phyloP scores from a whole-genome alignment of 1,284 basidiomycete genomes.

The Cryptococcus floricola region DNA sequence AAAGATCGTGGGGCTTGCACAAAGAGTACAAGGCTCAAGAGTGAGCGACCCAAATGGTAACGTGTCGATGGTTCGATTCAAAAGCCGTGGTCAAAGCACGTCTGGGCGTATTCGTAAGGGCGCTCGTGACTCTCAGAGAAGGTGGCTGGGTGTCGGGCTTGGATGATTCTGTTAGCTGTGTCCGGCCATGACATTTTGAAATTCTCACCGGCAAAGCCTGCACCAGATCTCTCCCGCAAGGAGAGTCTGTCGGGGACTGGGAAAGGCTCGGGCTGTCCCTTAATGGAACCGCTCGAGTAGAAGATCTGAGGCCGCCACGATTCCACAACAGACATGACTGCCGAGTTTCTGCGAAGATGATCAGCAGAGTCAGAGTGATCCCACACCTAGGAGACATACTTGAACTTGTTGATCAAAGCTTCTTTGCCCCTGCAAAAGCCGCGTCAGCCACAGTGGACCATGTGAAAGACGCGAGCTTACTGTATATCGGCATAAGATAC shows the following conservation, averaged over 20 bases:
- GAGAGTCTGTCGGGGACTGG: slow-evolving; percentile 22
- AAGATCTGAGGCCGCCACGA: slow-evolving; percentile 48
- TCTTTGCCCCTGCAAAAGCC: slow-evolving; percentile 36
- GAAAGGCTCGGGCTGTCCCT: slow-evolving; percentile 39
- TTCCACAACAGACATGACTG: slow-evolving; percentile 44
- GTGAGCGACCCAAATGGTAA: no score
- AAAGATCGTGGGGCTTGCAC: no score
- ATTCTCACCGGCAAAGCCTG: slow-evolving; percentile 8
- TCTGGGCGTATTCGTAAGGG: not conserved
- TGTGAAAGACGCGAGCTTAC: slow-evolving; percentile 15
- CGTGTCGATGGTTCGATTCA: no score
- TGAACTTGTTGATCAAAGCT: slow-evolving; percentile 47
- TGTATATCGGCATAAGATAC: slow-evolving; percentile 49
- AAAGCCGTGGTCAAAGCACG: no score
- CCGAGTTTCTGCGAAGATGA: slow-evolving; percentile 35
- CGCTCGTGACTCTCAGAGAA: not conserved
- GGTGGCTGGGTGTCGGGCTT: not conserved
- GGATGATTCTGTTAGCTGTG: not conserved
- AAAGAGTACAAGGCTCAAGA: no score
- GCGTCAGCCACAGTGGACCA: not conserved
- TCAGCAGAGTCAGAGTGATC: not conserved
- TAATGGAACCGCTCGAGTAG: slow-evolving; percentile 36
- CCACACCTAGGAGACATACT: slow-evolving; percentile 21
- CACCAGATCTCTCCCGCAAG: slow-evolving; percentile 10
- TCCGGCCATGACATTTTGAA: no score